Evolutionary conservation across 225 moss, liverwort and hornwort genomes (phyloP).

Genomic region (Rhytidiadelphus loreus): DNA sequence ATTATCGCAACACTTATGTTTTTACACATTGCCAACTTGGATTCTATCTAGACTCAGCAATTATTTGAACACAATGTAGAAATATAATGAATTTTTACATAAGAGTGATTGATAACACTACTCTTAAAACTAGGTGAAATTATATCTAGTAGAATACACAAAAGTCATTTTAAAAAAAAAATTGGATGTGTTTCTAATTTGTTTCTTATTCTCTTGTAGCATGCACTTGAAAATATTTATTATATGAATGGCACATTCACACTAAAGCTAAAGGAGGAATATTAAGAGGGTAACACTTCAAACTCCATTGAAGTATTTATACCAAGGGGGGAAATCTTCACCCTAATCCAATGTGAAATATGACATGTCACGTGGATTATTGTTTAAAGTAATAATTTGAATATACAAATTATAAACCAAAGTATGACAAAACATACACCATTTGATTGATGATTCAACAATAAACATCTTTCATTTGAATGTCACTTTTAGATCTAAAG

Average conservation of each 20-base stretch:
- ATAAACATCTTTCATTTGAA: not conserved
- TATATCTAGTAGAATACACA: not conserved
- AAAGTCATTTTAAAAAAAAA: not conserved
- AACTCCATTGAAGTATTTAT: not conserved
- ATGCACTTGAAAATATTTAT: rapidly evolving
- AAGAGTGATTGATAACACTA: rapidly evolving
- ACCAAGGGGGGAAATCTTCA: not conserved
- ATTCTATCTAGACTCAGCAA: rapidly evolving
- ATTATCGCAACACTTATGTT: not conserved
- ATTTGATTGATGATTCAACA: not conserved
- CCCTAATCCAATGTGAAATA: not conserved
- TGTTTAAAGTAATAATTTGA: not conserved
- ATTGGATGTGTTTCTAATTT: not conserved
- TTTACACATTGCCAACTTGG: not conserved
- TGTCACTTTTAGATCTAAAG: not conserved
- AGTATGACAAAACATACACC: not conserved
- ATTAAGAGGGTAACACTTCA: not conserved
- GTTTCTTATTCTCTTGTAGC: rapidly evolving
- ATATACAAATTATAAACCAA: not conserved
- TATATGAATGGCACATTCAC: not conserved
- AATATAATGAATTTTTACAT: not conserved
- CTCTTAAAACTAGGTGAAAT: not conserved
- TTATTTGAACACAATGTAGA: not conserved
- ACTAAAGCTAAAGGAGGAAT: rapidly evolving
- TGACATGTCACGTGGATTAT: not conserved